Conservation (phyloP, 176 grass and related monocot genomes). For the Zoysia japonica region DNA sequence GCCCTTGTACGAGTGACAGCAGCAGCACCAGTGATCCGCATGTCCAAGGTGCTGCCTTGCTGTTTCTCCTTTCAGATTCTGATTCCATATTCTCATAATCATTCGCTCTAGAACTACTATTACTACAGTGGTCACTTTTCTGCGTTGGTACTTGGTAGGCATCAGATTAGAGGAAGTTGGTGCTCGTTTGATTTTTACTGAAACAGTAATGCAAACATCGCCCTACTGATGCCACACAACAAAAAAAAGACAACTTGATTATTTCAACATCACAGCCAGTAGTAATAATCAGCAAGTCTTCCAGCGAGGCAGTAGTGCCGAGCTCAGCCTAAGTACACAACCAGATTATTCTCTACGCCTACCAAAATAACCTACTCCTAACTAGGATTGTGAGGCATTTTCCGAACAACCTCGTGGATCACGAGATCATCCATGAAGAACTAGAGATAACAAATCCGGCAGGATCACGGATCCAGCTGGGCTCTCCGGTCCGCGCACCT, state of each 20-base stretch:
- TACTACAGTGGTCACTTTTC: background rate
- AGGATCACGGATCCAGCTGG: slow-evolving; percentile 33
- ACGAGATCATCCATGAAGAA: background rate
- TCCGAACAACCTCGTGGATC: background rate
- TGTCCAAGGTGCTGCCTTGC: slow-evolving; percentile 31
- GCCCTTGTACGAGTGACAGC: slow-evolving; percentile 19
- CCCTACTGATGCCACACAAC: background rate
- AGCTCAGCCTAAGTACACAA: no score
- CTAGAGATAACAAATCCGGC: no score
- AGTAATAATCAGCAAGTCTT: background rate
- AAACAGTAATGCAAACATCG: background rate
- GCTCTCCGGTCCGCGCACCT: slow-evolving; percentile 53
- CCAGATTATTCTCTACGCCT: background rate
- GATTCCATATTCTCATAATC: background rate
- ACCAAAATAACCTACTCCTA: background rate
- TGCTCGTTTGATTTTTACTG: background rate
- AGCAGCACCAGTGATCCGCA: slow-evolving; percentile 30
- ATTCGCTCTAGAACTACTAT: no score
- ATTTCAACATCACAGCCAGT: background rate
- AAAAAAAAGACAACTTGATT: slow-evolving; percentile 10
- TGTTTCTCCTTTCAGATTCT: slow-evolving; percentile 14
- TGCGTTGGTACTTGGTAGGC: no score
- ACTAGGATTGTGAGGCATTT: background rate
- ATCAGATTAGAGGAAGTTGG: background rate
- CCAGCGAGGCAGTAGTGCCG: no score